phyloP scores from a whole-genome alignment of 139 green algal genomes.

The Parachlorella kessleri region DNA sequence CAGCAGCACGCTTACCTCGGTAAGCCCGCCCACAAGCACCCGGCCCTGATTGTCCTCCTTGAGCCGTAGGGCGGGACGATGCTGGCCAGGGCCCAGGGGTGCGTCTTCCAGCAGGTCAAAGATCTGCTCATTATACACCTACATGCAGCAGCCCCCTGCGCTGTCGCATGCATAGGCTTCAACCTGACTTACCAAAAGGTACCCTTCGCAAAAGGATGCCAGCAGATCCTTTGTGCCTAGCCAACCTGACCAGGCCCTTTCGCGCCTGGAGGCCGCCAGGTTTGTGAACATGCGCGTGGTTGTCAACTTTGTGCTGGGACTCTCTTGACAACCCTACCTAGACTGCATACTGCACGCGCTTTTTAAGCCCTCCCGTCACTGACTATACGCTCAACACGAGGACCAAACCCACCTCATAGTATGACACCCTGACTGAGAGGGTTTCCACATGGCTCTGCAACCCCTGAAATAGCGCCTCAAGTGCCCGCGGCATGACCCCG shows the following conservation, averaged over 20 bases:
- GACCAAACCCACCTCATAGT: constrained; percentile 45
- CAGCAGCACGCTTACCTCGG: constrained; percentile 13
- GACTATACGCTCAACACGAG: no score
- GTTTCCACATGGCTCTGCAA: constrained; percentile 25
- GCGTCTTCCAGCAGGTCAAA: constrained; percentile 70
- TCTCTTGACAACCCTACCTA: no score
- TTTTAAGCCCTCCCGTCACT: no score
- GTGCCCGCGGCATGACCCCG: constrained; percentile 64
- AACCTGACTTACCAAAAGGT: no score
- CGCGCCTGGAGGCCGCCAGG: not conserved
- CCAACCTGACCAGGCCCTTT: no score
- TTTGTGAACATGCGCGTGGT: not conserved
- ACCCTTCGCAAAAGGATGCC: no score
- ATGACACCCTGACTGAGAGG: constrained; percentile 40
- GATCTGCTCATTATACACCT: constrained; percentile 85
- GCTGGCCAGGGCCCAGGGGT: constrained; percentile 6
- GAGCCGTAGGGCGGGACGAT: constrained; percentile 43
- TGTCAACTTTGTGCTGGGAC: no score
- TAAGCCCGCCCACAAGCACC: constrained; percentile 53
- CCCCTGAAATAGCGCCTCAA: constrained; percentile 64
- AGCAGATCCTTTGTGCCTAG: no score
- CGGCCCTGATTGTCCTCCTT: constrained; percentile 59
- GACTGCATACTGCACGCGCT: no score
- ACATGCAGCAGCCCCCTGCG: no score
- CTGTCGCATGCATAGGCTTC: no score